Conservation (phyloP, 2,329 filamentous ascomycete species). For the Ceratocystis alfenasii region DNA sequence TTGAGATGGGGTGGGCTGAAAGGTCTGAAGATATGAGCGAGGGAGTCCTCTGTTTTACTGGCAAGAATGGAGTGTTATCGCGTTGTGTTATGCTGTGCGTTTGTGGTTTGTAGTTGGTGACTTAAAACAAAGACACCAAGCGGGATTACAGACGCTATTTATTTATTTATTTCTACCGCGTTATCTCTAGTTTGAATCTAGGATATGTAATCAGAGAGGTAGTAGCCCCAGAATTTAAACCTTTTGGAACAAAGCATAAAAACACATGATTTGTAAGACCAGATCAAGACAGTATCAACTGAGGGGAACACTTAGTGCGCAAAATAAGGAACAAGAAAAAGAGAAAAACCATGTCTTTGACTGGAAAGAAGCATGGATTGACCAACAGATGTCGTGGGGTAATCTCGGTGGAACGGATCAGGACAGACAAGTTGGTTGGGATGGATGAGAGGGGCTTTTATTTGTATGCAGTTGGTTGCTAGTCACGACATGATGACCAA, state of each 20-base stretch:
- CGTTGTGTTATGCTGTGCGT: background rate
- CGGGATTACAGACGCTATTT: background rate
- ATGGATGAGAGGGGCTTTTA: too few relatives aligned
- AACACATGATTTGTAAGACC: background rate
- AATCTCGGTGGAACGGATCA: background rate
- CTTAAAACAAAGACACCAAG: background rate
- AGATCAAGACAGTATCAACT: background rate
- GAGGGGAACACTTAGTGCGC: background rate
- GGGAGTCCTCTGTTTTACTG: background rate
- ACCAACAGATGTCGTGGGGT: background rate
- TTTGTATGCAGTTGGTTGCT: too few relatives aligned
- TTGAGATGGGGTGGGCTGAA: background rate
- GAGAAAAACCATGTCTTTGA: background rate
- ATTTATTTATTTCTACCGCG: background rate
- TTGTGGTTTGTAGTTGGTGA: background rate
- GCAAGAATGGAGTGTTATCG: background rate
- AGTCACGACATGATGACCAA: too few relatives aligned
- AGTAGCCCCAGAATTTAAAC: background rate
- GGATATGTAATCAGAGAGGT: background rate
- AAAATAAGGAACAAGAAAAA: background rate
- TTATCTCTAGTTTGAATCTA: background rate
- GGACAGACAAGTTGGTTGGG: too few relatives aligned
- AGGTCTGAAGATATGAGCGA: background rate
- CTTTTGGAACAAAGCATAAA: background rate
- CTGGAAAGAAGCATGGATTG: background rate